Evolutionary conservation across 164 flowering plant species (phyloP).

Genomic region (Kalanchoe fedtschenkoi): DNA sequence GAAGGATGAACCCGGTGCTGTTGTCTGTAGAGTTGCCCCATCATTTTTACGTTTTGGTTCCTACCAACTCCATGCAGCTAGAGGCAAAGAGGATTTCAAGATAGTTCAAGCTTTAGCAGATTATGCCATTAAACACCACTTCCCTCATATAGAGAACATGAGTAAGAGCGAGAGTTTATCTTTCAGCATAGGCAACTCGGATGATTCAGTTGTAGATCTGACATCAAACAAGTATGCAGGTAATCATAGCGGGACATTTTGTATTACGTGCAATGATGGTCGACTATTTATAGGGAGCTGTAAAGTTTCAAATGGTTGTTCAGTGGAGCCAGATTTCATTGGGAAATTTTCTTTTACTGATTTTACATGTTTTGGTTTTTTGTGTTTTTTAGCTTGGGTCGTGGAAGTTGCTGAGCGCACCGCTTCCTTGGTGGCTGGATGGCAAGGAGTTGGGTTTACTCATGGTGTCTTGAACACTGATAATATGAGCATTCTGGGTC

Average conservation of each 20-base stretch:
- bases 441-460: slow-evolving; percentile 99
- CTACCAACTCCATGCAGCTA: slow-evolving; percentile 86
- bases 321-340: not conserved
- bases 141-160: slow-evolving; percentile 78
- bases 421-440: slow-evolving; percentile 80
- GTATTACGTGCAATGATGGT: not conserved
- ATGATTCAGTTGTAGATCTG: slow-evolving; percentile 69
- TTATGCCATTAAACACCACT: slow-evolving; percentile 78
- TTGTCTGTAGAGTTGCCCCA: slow-evolving; percentile 93
- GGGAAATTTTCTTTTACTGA: not conserved
- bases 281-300: not conserved
- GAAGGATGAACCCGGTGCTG: slow-evolving; percentile 98
- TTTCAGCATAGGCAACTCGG: slow-evolving; percentile 61
- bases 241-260: slow-evolving; percentile 12
- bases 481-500: slow-evolving; percentile 93
- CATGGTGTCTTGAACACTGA: slow-evolving; percentile 98
- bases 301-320: not conserved
- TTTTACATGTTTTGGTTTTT: not conserved
- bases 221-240: slow-evolving; percentile 99
- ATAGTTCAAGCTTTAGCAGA: slow-evolving; percentile 80
- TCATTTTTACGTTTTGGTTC: slow-evolving; percentile 99
- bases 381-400: slow-evolving; percentile 59
- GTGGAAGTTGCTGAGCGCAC: slow-evolving; percentile 96
- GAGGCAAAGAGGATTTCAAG: slow-evolving; percentile 75
- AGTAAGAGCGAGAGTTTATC: slow-evolving; percentile 65